phyloP scores from a whole-genome alignment of 1,284 basidiomycete genomes.

The Wallemia ichthyophaga region DNA sequence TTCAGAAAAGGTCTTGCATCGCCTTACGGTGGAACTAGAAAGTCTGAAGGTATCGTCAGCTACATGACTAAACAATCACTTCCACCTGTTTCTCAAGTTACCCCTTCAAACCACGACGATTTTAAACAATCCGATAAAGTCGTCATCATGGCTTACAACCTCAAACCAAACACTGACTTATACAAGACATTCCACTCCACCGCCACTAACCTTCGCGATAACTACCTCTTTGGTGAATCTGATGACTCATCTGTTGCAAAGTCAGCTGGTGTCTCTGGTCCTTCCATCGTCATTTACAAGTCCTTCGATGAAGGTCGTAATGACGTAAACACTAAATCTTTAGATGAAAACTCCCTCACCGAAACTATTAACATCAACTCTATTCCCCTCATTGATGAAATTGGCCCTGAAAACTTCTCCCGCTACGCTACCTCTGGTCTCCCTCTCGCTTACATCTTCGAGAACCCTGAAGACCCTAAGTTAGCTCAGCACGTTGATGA shows the following conservation, averaged over 20 bases:
- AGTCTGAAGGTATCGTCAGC: conserved; percentile 82
- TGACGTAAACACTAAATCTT: conserved; percentile 25
- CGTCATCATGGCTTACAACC: conserved; percentile 60
- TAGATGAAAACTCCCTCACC: conserved; percentile 30
- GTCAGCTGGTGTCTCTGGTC: conserved; percentile 40
- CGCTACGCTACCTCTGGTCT: conserved; percentile 50
- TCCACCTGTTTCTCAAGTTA: conserved; percentile 68
- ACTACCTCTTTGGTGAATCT: conserved; percentile 67
- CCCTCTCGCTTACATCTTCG: conserved; percentile 82
- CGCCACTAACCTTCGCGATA: conserved; percentile 66
- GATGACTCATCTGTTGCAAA: conserved; percentile 37
- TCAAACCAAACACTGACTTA: conserved; percentile 32
- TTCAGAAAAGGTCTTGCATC: conserved; percentile 53
- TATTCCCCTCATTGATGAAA: conserved; percentile 69
- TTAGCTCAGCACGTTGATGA: conserved; percentile 27
- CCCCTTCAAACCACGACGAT: conserved; percentile 40
- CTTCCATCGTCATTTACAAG: conserved; percentile 75
- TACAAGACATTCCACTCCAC: conserved; percentile 39
- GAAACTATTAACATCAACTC: conserved; percentile 57
- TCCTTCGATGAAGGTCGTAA: conserved; percentile 59
- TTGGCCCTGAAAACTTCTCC: conserved; percentile 78
- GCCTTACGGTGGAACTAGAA: conserved; percentile 64
- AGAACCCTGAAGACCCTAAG: conserved; percentile 42
- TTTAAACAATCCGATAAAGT: conserved; percentile 75
- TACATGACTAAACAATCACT: conserved; percentile 95